Percentiles rank a stretch among this genome's conserved stretches.
phyloP scores from a whole-genome alignment of 208 protist genomes.

The Trypanosomatidae sp. region DNA sequence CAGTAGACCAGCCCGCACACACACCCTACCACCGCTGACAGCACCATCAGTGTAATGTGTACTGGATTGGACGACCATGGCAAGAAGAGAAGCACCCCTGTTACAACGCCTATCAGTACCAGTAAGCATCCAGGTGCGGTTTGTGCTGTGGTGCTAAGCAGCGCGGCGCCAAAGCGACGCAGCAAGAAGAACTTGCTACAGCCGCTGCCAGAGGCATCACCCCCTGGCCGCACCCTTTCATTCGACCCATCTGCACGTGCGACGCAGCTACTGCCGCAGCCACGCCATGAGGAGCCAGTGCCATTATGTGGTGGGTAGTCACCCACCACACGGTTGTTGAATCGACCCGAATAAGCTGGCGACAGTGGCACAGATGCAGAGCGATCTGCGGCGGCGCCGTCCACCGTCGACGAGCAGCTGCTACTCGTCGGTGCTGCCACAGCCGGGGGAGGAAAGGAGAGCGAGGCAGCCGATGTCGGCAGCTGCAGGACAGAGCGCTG shows the following conservation, averaged over 20 bases:
- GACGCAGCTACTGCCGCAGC: neutral
- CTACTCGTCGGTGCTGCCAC: neutral
- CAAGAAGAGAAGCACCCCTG: conserved; percentile 67
- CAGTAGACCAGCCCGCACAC: conserved; percentile 46
- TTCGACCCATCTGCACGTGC: neutral
- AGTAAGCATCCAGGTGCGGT: conserved; percentile 22
- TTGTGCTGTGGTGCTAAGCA: conserved; percentile 16
- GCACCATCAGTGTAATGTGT: conserved; percentile 69
- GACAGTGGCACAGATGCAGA: neutral
- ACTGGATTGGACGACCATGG: conserved; percentile 62
- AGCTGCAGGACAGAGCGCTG: neutral
- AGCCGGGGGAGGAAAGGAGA: neutral
- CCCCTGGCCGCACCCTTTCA: neutral
- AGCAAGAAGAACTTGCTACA: conserved; percentile 2
- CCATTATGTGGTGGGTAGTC: neutral
- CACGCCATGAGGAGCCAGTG: neutral
- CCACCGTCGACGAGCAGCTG: neutral
- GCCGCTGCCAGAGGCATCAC: conserved; percentile 6
- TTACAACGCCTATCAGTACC: conserved; percentile 41
- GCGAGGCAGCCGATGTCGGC: neutral
- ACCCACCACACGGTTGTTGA: neutral
- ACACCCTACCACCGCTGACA: conserved; percentile 43
- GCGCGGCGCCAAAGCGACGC: conserved; percentile 10
- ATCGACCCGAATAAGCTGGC: neutral
- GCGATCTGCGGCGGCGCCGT: neutral